These are phyloP conservation scores for Larix sibirica DNA, from an alignment of 83 land plant genomes.

Conservation along the genomic window DNA sequence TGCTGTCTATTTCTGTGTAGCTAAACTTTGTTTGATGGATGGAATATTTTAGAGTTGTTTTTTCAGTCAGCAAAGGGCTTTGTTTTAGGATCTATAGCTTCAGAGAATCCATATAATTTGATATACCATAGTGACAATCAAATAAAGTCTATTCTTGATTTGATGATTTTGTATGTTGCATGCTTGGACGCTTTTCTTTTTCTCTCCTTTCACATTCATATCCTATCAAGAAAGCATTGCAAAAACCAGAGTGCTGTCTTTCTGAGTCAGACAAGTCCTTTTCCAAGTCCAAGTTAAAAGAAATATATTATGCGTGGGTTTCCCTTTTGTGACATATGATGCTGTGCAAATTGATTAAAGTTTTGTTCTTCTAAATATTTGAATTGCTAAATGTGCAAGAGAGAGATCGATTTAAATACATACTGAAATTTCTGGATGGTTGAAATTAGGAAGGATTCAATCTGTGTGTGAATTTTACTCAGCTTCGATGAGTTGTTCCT, in stretches of 20 bases:
- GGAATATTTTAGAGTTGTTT: neutral
- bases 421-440: neutral
- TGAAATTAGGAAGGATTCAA: neutral
- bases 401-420: neutral
- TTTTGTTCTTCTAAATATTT: neutral
- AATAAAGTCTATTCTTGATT: neutral
- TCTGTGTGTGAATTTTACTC: neutral
- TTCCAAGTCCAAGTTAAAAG: neutral
- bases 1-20: neutral
- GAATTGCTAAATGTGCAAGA: neutral
- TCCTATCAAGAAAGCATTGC: neutral
- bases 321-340: neutral
- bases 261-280: neutral
- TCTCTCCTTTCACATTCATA: neutral
- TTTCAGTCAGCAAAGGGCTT: neutral
- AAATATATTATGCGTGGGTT: neutral
- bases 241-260: neutral
- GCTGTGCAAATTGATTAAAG: neutral
- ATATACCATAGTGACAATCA: neutral
- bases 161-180: neutral
- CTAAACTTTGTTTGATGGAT: neutral
- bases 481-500: neutral
- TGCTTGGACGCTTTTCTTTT: neutral
- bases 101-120: neutral
- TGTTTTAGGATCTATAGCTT: neutral